A percentile compares a stretch with the other conserved stretches of the same genome.
phyloP scores from a whole-genome alignment of 1,139 yeast genomes.

The Pneumocystis sp. region DNA sequence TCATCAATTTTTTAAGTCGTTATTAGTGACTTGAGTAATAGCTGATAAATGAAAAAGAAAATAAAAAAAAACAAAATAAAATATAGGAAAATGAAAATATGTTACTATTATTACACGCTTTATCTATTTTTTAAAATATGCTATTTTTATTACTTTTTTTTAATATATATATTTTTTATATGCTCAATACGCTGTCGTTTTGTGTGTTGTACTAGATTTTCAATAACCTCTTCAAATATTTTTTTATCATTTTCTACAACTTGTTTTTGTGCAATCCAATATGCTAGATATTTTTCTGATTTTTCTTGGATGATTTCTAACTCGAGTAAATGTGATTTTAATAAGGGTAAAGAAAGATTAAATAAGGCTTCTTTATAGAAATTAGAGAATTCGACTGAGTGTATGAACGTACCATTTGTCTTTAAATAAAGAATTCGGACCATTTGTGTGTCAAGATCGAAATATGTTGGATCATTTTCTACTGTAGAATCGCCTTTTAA shows the following conservation, averaged over 20 bases:
- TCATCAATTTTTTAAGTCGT: not conserved
- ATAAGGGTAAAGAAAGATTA: not conserved
- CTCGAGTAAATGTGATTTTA: not conserved
- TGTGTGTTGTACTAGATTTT: constrained; percentile 34
- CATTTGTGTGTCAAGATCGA: not conserved
- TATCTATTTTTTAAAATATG: not conserved
- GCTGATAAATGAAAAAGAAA: not conserved
- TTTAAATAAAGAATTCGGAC: not conserved
- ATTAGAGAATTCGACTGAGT: not conserved
- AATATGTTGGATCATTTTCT: not conserved
- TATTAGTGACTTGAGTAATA: not conserved
- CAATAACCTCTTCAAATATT: constrained; percentile 56
- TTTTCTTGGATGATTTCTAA: not conserved
- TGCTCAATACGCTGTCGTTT: not conserved
- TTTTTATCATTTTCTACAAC: constrained; percentile 41
- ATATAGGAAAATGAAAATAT: not conserved
- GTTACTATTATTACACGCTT: not conserved
- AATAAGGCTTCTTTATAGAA: not conserved
- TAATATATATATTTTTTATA: not conserved
- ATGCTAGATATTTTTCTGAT: constrained; percentile 28
- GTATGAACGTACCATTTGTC: not conserved
- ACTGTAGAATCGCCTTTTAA: not conserved
- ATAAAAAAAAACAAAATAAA: not conserved
- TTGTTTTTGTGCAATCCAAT: constrained; percentile 36
- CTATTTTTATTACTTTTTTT: not conserved